Base-by-base conservation (phyloP, 768 basidiomycete species). In the Hericium erinaceus region DNA sequence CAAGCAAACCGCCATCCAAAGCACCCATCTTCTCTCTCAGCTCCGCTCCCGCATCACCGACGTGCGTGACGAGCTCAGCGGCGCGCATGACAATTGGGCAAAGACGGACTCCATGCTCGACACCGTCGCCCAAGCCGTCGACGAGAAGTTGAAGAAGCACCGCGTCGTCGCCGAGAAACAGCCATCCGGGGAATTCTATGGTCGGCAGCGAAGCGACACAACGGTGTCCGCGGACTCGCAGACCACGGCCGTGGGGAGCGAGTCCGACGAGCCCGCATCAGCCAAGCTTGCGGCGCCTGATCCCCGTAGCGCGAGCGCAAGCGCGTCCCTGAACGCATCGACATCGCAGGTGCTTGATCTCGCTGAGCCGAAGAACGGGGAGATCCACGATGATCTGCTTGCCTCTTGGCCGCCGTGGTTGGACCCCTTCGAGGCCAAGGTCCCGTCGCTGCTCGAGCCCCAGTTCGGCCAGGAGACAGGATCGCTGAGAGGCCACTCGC, bases 201-300 rank as follows among this genome's bases (percentile, higher is more conserved):
- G 61, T 54, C 62, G 67, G 41, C 58, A 57, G 26, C 73, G 75
- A 41, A 71, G 73, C n/a, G 67, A 69, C 1, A 74, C 79, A 13
- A 77, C 83, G 55, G 84, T 80, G 51, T 87, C 86, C n/a, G 79
- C 80, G 64, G 84, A 86, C 66, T 87, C 86, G 1, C 78, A 82
- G 55, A 65, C 65, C 22, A 87, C 85, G 0, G 75, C 75, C 16
- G 81, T 85, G 7, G 57, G 60, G 24, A 64, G 61, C 20, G 40
- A 64, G 46, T 33, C 40, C 12, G 41, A 48, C 7, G 24, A 26
- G 16, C 18, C 8, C 49, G 26, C 49, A 16, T n/a, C n/a, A 6
- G 20, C n/a, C 16, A 20, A 20, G 20, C 20, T 16, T 46, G 16
- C n/a, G 44, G n/a, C n/a, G 44, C 16, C 44, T 20, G 44, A 16